A percentile compares a stretch with the other conserved stretches of the same genome.
phyloP scores from a whole-genome alignment of 352 stramenopile genomes.

The Phytopythium aichiense region DNA sequence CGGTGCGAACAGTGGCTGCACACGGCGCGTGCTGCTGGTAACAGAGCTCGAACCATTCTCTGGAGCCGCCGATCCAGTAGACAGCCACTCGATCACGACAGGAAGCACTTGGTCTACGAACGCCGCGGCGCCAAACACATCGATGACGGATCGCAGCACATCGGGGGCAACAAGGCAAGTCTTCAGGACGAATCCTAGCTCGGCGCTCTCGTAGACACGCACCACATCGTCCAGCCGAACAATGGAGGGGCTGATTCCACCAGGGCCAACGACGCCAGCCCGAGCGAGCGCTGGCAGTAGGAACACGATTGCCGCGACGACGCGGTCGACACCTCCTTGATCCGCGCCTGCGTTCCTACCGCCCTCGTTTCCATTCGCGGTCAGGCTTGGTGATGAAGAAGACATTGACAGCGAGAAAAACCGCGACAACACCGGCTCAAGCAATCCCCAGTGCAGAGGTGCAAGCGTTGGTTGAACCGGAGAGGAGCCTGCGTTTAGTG shows the following conservation, averaged over 20 bases:
- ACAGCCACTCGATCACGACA: constrained; percentile 64
- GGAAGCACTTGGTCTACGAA: constrained; percentile 58
- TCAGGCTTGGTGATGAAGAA: background rate
- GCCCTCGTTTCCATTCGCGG: background rate
- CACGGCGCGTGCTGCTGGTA: constrained; percentile 4
- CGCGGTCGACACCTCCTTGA: constrained; percentile 33
- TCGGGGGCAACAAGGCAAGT: constrained; percentile 45
- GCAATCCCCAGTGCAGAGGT: constrained; percentile 35
- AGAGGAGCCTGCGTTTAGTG: background rate
- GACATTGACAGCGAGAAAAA: constrained; percentile 45
- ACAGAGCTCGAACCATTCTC: constrained; percentile 8
- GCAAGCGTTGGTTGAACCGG: constrained; percentile 13
- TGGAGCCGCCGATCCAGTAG: constrained; percentile 16
- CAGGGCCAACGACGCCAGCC: constrained; percentile 12
- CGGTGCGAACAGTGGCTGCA: constrained; percentile 28
- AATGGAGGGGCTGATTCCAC: constrained; percentile 18
- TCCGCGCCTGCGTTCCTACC: constrained; percentile 21
- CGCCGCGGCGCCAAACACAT: constrained; percentile 37
- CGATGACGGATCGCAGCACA: constrained; percentile 38
- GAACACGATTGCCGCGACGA: constrained; percentile 52
- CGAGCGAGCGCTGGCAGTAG: constrained; percentile 39
- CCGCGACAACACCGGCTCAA: constrained; percentile 41
- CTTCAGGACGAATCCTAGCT: constrained; percentile 32
- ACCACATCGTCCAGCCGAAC: constrained; percentile 46
- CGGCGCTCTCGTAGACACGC: constrained; percentile 51